These are phyloP conservation scores for Liquidambar formosana DNA, from an alignment of 164 flowering plant species.

Conservation along the genomic window DNA sequence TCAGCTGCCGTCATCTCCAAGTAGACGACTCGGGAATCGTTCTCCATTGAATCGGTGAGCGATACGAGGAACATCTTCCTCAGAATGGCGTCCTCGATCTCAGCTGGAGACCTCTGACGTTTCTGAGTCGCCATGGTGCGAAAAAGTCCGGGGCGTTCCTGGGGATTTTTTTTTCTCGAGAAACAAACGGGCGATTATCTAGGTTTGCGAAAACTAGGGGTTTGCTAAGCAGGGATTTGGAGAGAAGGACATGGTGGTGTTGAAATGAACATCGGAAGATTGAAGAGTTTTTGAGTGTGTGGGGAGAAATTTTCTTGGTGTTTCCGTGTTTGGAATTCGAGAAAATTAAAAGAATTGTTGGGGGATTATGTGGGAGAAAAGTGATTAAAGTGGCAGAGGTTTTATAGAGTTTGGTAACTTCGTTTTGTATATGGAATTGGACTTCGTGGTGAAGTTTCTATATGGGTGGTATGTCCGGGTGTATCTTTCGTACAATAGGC, in stretches of 20 bases:
- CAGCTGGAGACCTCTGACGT: conserved; percentile 59
- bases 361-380: too few species aligned
- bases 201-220: not conserved
- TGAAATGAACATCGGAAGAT: not conserved
- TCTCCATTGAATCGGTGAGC: conserved; percentile 44
- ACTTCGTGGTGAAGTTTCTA: too few species aligned
- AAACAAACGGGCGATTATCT: not conserved
- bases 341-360: too few species aligned
- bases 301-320: too few species aligned
- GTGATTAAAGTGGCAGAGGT: too few species aligned
- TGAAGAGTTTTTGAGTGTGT: too few species aligned
- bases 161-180: not conserved
- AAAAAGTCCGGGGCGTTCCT: too few species aligned
- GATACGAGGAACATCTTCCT: conserved; percentile 76
- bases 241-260: not conserved
- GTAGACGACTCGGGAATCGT: conserved; percentile 57
- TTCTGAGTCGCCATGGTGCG: conserved; percentile 57
- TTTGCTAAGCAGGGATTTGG: not conserved
- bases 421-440: too few species aligned
- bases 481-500: too few species aligned
- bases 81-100: conserved; percentile 82
- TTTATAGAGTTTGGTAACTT: too few species aligned
- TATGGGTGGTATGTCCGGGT: too few species aligned
- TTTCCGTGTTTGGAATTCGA: too few species aligned
- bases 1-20: conserved; percentile 89